phyloP scores from a whole-genome alignment of 1,139 yeast genomes.

The Geotrichum candidum region DNA sequence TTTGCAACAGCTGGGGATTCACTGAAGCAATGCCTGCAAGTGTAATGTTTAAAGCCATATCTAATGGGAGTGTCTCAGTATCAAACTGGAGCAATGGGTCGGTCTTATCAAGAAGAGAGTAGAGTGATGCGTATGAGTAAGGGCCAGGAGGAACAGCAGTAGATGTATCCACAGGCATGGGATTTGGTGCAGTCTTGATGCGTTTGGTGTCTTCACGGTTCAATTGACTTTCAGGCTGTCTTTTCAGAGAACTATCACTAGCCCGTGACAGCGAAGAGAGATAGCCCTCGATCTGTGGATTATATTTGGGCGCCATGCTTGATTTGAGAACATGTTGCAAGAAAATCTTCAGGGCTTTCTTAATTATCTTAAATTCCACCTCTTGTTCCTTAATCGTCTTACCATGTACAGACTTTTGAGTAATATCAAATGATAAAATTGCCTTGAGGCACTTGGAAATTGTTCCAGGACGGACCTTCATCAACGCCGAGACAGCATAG shows the following conservation, averaged over 20 bases:
- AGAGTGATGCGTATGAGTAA: constrained; percentile 37
- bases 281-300: constrained; percentile 31
- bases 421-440: constrained; percentile 34
- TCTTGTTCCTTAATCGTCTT: constrained; percentile 25
- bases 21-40: constrained; percentile 55
- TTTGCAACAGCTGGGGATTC: constrained; percentile 49
- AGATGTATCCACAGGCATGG: constrained; percentile 25
- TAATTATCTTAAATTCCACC: constrained; percentile 34
- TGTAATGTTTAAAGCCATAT: constrained; percentile 60
- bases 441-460: constrained; percentile 32
- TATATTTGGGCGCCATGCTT: constrained; percentile 26
- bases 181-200: constrained; percentile 22
- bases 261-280: constrained; percentile 27
- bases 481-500: constrained; percentile 34
- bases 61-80: constrained; percentile 59
- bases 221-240: constrained; percentile 20
- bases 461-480: constrained; percentile 33
- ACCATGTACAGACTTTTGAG: constrained; percentile 22
- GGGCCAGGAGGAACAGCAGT: constrained; percentile 31
- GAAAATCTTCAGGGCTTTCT: constrained; percentile 35
- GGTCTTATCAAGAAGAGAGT: constrained; percentile 55
- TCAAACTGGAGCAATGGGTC: constrained; percentile 64
- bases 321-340: constrained; percentile 32
- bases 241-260: constrained; percentile 28
- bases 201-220: constrained; percentile 24